Evolutionary conservation across 495 filamentous ascomycete species (phyloP).

Genomic region (Talaromyces nanjingensis): DNA sequence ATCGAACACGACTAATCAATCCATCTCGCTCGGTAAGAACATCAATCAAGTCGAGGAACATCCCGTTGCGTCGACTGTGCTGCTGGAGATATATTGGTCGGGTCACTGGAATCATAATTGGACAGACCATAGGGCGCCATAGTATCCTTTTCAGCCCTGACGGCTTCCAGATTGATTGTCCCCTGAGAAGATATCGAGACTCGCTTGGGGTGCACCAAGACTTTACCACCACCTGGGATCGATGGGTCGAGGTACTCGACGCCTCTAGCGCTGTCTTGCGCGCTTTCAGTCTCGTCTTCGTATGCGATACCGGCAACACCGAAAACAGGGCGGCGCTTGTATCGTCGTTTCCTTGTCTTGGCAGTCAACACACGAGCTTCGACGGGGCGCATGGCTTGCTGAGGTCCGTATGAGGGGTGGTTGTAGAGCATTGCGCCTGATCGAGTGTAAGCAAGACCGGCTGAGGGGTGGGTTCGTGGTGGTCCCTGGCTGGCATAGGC

Average conservation of each 20-base stretch:
- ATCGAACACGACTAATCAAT: neutral
- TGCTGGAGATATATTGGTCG: constrained; percentile 20
- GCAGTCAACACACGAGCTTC: constrained; percentile 58
- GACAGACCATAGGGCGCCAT: constrained; percentile 44
- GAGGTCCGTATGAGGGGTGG: constrained; percentile 78
- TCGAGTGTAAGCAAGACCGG: constrained; percentile 78
- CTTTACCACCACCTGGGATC: constrained; percentile 58
- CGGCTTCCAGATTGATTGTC: constrained; percentile 44
- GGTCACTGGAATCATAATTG: constrained; percentile 25
- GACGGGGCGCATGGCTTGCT: constrained; percentile 52
- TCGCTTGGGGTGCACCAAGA: constrained; percentile 49
- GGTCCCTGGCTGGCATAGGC: constrained; percentile 56
- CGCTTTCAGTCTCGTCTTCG: constrained; percentile 30
- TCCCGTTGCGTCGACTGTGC: constrained; percentile 18
- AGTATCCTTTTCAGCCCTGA: constrained; percentile 34
- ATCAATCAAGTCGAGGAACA: constrained; percentile 29
- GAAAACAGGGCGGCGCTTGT: constrained; percentile 29
- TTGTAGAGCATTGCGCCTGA: constrained; percentile 63
- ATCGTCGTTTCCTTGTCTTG: constrained; percentile 32
- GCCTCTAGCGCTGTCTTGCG: constrained; percentile 16
- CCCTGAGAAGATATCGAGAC: constrained; percentile 57
- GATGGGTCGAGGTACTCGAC: constrained; percentile 49
- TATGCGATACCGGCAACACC: constrained; percentile 46
- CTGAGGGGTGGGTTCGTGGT: constrained; percentile 84
- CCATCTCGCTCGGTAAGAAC: neutral